Evolutionary conservation across 768 basidiomycete genomes (phyloP).

Genomic region (Leccinellum rugosiceps): DNA sequence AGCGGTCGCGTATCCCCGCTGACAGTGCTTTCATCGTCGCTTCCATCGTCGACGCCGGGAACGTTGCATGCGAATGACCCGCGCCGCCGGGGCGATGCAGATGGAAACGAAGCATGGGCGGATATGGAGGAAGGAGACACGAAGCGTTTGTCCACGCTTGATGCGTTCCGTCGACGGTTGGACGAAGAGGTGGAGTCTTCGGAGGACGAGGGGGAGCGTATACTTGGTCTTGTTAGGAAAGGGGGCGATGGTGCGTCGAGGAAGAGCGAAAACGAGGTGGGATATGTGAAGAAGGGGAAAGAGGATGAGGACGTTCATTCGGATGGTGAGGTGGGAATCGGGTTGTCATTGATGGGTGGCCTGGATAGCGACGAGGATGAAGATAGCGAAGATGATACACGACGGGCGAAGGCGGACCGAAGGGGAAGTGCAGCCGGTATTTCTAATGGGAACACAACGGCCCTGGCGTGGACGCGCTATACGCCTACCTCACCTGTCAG

Average conservation of each 20-base stretch:
- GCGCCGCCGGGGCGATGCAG: background rate
- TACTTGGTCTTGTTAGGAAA: background rate
- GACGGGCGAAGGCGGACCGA: slow-evolving; percentile 1
- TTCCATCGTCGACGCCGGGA: slow-evolving; percentile 4
- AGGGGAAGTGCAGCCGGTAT: too few species aligned
- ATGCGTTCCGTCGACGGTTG: slow-evolving; percentile 23
- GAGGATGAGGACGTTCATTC: slow-evolving; percentile 34
- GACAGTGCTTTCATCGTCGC: slow-evolving; percentile 4
- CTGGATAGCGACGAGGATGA: slow-evolving; percentile 33
- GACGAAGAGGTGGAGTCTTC: slow-evolving; percentile 8
- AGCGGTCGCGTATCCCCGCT: slow-evolving; percentile 20
- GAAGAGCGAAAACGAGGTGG: background rate
- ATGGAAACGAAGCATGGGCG: background rate
- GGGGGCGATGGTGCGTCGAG: background rate
- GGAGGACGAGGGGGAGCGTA: slow-evolving; percentile 11
- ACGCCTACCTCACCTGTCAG: slow-evolving; percentile 23
- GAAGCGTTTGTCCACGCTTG: slow-evolving; percentile 25
- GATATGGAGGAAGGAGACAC: slow-evolving; percentile 16
- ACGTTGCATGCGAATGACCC: background rate
- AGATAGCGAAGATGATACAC: slow-evolving; percentile 2
- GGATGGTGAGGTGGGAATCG: slow-evolving; percentile 67
- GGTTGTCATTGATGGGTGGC: slow-evolving; percentile 59
- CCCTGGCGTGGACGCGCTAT: slow-evolving; percentile 31
- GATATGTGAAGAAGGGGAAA: background rate
- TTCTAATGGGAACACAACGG: slow-evolving; percentile 1